Conservation (phyloP, 176 grass and related monocot species). For the Rhynchospora tenuis region DNA sequence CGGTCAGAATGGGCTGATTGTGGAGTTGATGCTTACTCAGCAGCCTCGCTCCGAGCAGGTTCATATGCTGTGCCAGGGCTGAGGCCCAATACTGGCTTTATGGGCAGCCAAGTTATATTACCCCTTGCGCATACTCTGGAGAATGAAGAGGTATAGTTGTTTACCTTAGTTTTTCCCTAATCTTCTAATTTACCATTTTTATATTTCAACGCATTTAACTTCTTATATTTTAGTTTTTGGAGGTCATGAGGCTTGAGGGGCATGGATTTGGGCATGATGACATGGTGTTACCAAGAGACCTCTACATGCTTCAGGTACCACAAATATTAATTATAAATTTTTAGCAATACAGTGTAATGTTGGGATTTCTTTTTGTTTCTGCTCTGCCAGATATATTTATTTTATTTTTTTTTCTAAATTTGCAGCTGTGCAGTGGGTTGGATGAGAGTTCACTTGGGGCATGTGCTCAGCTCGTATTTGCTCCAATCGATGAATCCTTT, state of each 20-base stretch:
- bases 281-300: constrained; percentile 61
- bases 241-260: constrained; percentile 87
- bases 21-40: constrained; percentile 86
- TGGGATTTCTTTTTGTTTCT: neutral
- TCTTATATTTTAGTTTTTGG: constrained; percentile 53
- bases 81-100: constrained; percentile 53
- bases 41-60: constrained; percentile 59
- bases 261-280: constrained; percentile 80
- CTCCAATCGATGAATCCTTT: constrained; percentile 93
- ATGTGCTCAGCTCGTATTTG: constrained; percentile 90
- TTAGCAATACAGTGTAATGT: neutral
- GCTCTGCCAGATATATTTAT: neutral
- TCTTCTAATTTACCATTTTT: neutral
- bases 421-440: constrained; percentile 74
- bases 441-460: constrained; percentile 72
- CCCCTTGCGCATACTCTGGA: constrained; percentile 84
- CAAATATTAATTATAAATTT: neutral
- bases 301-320: constrained; percentile 79
- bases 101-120: constrained; percentile 75
- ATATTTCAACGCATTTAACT: neutral
- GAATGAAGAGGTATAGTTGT: constrained; percentile 63
- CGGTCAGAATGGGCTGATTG: constrained; percentile 95
- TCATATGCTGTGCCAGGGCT: constrained; percentile 68
- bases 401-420: neutral
- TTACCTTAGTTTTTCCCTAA: neutral